Conservation (phyloP, 169 alveolate species). For the Nephromyces sp. region DNA sequence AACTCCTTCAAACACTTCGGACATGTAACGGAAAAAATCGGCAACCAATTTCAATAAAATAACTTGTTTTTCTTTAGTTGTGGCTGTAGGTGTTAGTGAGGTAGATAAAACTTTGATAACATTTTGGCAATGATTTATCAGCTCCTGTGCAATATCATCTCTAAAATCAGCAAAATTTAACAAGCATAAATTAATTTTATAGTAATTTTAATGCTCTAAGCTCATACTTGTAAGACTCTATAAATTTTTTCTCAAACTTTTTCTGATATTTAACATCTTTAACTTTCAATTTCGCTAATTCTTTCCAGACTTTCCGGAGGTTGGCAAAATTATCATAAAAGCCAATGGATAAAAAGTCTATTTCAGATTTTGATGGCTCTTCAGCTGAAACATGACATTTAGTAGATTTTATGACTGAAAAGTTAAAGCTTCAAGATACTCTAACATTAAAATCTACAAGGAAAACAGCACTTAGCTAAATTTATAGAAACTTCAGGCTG, state of each 20-base stretch:
- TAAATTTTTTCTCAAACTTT: not conserved
- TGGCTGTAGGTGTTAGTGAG: not conserved
- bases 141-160: not conserved
- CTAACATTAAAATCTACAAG: too few species aligned
- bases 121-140: not conserved
- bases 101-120: not conserved
- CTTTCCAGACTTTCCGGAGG: not conserved
- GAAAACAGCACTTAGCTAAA: too few species aligned
- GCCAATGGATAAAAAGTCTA: not conserved
- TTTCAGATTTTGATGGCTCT: not conserved
- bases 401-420: too few species aligned
- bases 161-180: not conserved
- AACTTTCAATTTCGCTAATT: not conserved
- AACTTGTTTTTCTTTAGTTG: not conserved
- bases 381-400: not conserved
- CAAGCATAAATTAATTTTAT: not conserved
- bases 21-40: not conserved
- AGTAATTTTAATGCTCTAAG: not conserved
- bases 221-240: not conserved
- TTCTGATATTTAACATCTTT: not conserved
- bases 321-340: not conserved
- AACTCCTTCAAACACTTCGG: not conserved
- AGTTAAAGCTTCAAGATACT: too few species aligned
- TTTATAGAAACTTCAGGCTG: too few species aligned
- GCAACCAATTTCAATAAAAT: not conserved